A percentile compares a stretch with the other conserved stretches of the same genome.
Conservation (phyloP, 345 rosid species). For the Geranium rotundifolium region DNA sequence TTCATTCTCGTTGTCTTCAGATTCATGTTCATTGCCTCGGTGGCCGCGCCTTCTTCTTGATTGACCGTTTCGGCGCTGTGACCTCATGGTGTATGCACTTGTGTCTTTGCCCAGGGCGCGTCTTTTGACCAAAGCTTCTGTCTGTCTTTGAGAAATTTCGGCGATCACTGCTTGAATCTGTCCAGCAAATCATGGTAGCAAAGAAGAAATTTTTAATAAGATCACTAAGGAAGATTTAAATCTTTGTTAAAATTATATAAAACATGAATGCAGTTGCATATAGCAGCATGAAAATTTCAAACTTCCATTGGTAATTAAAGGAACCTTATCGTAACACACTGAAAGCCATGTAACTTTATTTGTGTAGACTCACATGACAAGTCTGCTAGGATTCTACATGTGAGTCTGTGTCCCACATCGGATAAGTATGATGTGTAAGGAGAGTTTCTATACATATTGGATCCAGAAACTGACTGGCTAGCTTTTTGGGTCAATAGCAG, state of each 20-base stretch:
- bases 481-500: too few relatives aligned
- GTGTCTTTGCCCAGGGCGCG: conserved; percentile 49
- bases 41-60: conserved; percentile 49
- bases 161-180: conserved; percentile 96
- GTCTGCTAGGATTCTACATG: too few relatives aligned
- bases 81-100: conserved; percentile 26
- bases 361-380: too few relatives aligned
- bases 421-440: too few relatives aligned
- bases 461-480: too few relatives aligned
- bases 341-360: too few relatives aligned
- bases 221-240: too few relatives aligned
- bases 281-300: neutral
- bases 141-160: conserved; percentile 61
- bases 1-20: conserved; percentile 71
- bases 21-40: conserved; percentile 43
- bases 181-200: conserved; percentile 6
- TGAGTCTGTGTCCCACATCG: too few relatives aligned
- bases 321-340: neutral
- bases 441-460: too few relatives aligned
- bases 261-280: too few relatives aligned
- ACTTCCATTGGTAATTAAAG: neutral
- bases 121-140: conserved; percentile 64
- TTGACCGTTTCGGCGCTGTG: conserved; percentile 39
- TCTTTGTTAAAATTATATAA: too few relatives aligned
- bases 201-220: neutral